phyloP scores from a whole-genome alignment of 371 early-diverging fungal genomes.

The Thermomucor indicae-seudaticae region DNA sequence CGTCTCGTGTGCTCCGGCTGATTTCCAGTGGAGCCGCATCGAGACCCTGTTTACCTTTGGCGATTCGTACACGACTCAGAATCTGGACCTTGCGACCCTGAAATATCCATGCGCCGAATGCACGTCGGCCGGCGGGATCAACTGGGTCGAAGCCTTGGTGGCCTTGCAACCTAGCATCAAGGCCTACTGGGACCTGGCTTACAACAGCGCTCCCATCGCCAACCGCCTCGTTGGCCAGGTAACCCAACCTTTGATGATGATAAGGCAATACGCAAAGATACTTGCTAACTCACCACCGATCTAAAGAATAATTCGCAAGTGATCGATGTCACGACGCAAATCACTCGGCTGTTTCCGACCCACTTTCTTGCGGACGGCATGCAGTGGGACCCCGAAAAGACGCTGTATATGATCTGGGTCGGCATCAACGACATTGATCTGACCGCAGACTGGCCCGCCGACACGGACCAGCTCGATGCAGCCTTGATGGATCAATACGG shows the following conservation, averaged over 20 bases:
- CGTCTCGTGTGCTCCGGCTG: too few species aligned
- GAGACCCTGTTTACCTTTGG: conserved; percentile 34
- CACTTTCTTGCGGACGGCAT: conserved; percentile 13
- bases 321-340: conserved; percentile 27
- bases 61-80: conserved; percentile 35
- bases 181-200: conserved; percentile 35
- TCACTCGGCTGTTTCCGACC: conserved; percentile 20
- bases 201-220: conserved; percentile 31
- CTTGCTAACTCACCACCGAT: neutral
- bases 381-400: conserved; percentile 7
- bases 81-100: conserved; percentile 19
- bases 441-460: conserved; percentile 17
- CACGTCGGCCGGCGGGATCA: conserved; percentile 35
- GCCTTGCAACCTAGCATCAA: conserved; percentile 11
- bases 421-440: conserved; percentile 40
- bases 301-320: conserved; percentile 6
- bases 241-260: neutral
- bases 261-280: too few species aligned
- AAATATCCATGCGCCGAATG: conserved; percentile 25
- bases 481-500: conserved; percentile 19
- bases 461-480: conserved; percentile 10
- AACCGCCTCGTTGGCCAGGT: conserved; percentile 28
- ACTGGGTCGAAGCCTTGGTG: conserved; percentile 36
- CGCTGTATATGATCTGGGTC: conserved; percentile 29
- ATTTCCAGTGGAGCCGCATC: too few species aligned